Percentiles rank a stretch among this genome's conserved stretches.
phyloP scores from a whole-genome alignment of 495 filamentous ascomycete species.

The Talaromyces wortmannii region DNA sequence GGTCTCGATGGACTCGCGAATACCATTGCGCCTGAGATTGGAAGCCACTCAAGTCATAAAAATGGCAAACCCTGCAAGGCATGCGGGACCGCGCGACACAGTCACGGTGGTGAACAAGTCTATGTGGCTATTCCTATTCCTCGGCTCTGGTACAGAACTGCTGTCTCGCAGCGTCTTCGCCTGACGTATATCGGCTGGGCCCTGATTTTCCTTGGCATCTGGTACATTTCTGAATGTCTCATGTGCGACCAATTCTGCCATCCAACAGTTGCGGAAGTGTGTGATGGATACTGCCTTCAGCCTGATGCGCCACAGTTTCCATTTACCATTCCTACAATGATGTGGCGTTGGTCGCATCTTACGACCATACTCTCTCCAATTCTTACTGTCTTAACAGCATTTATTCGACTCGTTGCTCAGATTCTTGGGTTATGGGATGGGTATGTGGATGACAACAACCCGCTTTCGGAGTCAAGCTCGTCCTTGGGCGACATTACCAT shows the following conservation, averaged over 20 bases:
- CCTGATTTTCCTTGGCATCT: constrained; percentile 36
- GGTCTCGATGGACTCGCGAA: constrained; percentile 62
- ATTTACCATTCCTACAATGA: constrained; percentile 38
- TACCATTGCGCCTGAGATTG: constrained; percentile 41
- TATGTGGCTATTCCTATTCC: constrained; percentile 49
- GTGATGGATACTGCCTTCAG: constrained; percentile 37
- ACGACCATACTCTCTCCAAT: constrained; percentile 23
- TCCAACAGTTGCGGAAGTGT: constrained; percentile 37
- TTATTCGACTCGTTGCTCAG: constrained; percentile 26
- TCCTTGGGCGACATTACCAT: background rate
- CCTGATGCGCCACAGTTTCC: constrained; percentile 40
- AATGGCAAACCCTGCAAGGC: constrained; percentile 16
- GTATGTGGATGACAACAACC: constrained; percentile 27
- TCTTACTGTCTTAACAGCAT: constrained; percentile 22
- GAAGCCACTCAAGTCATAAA: constrained; percentile 11
- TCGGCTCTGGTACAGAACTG: constrained; percentile 44
- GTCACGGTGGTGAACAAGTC: constrained; percentile 15
- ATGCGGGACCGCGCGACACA: constrained; percentile 11
- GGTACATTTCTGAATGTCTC: constrained; percentile 52
- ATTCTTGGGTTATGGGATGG: constrained; percentile 36
- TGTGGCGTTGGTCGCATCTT: constrained; percentile 37
- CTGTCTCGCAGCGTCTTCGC: constrained; percentile 29
- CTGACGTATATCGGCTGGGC: constrained; percentile 53
- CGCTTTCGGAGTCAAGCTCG: background rate
- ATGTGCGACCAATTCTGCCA: constrained; percentile 60